phyloP scores from a whole-genome alignment of 441 rosid genomes.

The Erodium chrysanthum region DNA sequence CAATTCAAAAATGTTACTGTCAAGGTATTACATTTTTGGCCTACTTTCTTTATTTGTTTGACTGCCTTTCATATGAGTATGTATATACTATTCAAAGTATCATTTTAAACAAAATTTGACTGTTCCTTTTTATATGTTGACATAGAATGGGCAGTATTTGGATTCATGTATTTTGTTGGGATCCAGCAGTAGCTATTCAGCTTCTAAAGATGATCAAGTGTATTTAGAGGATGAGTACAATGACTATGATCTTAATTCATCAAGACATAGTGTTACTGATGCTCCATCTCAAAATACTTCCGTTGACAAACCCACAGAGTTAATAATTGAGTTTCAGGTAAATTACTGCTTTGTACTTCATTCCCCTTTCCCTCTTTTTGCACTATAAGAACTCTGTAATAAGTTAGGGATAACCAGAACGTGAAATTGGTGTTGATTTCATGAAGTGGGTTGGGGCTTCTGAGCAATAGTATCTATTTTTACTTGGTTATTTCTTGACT shows the following conservation, averaged over 20 bases:
- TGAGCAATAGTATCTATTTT: constrained; percentile 11
- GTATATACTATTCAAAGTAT: constrained; percentile 2
- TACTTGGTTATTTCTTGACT: constrained; percentile 11
- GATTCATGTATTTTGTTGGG: constrained; percentile 88
- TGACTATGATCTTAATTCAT: constrained; percentile 23
- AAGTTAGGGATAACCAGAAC: background rate
- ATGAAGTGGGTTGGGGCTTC: background rate
- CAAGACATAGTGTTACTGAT: constrained; percentile 31
- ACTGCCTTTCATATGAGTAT: background rate
- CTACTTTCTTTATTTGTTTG: constrained; percentile 11
- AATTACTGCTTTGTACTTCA: constrained; percentile 6
- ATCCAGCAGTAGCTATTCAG: constrained; percentile 70
- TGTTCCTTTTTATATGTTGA: constrained; percentile 13
- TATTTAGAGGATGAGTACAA: constrained; percentile 44
- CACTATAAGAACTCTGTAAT: background rate
- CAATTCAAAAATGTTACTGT: constrained; percentile 77
- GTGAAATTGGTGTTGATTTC: background rate
- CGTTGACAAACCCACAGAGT: constrained; percentile 45
- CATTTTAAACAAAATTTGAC: background rate
- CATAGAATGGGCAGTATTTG: constrained; percentile 70
- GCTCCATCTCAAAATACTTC: constrained; percentile 34
- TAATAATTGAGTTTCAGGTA: constrained; percentile 83
- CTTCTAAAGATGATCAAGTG: constrained; percentile 58
- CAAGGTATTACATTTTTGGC: constrained; percentile 38
- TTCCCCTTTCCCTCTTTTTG: background rate